Conservation (phyloP, 768 basidiomycete species). For the Mycena rosella region DNA sequence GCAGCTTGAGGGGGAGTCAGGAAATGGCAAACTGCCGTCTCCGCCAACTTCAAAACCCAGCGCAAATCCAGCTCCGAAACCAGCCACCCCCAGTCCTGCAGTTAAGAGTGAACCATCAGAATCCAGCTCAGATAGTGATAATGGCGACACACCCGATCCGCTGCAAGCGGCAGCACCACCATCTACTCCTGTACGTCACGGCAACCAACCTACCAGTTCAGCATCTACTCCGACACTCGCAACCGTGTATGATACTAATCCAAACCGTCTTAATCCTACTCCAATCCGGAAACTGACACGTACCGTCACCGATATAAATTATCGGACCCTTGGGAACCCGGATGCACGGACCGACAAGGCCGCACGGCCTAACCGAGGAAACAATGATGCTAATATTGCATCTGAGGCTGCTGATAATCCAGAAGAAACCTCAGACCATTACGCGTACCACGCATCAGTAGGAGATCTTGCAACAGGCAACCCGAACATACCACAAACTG, state of each 20-base stretch:
- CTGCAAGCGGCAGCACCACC: conserved; percentile 8
- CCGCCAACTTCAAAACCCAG: neutral
- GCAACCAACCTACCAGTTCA: neutral
- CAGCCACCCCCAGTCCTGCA: too few species aligned
- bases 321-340: neutral
- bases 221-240: neutral
- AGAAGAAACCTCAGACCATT: neutral
- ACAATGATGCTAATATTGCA: neutral
- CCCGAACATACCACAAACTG: neutral
- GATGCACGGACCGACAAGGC: neutral
- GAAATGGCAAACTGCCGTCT: neutral
- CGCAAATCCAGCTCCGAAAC: too few species aligned
- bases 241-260: neutral
- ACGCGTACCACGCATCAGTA: neutral
- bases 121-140: too few species aligned
- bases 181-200: neutral
- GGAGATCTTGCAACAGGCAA: neutral
- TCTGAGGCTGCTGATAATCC: neutral
- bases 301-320: neutral
- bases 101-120: too few species aligned
- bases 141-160: neutral
- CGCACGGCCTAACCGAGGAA: neutral
- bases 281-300: conserved; percentile 7
- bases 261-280: neutral
- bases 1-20: conserved; percentile 2